Percentiles rank a stretch among this genome's conserved stretches.
phyloP scores from a whole-genome alignment of 2,329 filamentous ascomycete genomes.

The Cyphellophora attinorum region DNA sequence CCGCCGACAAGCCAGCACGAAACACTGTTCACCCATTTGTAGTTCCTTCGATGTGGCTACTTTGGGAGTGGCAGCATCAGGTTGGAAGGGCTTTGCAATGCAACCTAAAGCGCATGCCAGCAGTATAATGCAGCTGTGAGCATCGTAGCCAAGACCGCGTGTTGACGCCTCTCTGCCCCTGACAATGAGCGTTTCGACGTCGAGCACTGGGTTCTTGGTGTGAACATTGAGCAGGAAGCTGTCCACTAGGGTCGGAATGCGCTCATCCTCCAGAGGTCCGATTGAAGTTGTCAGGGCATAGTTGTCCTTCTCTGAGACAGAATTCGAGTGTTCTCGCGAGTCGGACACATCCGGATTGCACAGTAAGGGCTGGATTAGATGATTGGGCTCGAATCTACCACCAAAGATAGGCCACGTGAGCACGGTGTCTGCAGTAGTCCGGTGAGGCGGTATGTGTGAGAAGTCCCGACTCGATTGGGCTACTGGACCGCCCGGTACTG shows the following conservation, averaged over 20 bases:
- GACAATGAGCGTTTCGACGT: constrained; percentile 19
- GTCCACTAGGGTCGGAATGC: constrained; percentile 22
- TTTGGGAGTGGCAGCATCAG: constrained; percentile 1
- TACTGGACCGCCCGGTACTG: neutral
- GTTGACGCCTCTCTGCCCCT: constrained; percentile 18
- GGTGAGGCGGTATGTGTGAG: constrained; percentile 19
- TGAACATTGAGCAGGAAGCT: constrained; percentile 25
- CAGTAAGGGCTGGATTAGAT: constrained; percentile 16
- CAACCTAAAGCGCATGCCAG: constrained; percentile 23
- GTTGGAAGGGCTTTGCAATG: constrained; percentile 19
- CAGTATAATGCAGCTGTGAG: constrained; percentile 24
- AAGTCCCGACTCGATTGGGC: constrained; percentile 12
- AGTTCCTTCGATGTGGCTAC: constrained; percentile 4
- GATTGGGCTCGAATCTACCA: constrained; percentile 11
- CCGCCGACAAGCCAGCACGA: constrained; percentile 21
- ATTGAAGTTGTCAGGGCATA: constrained; percentile 7
- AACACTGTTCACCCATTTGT: constrained; percentile 21
- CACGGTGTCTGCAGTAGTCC: constrained; percentile 20
- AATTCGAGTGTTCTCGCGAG: neutral
- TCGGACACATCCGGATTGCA: constrained; percentile 1
- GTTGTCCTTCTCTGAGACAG: neutral
- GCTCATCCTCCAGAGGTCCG: constrained; percentile 18
- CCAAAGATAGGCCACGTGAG: constrained; percentile 21
- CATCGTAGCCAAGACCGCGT: constrained; percentile 24
- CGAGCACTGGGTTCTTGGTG: constrained; percentile 28